Conservation (phyloP, 805 yeast species). For the Candida maesae region DNA sequence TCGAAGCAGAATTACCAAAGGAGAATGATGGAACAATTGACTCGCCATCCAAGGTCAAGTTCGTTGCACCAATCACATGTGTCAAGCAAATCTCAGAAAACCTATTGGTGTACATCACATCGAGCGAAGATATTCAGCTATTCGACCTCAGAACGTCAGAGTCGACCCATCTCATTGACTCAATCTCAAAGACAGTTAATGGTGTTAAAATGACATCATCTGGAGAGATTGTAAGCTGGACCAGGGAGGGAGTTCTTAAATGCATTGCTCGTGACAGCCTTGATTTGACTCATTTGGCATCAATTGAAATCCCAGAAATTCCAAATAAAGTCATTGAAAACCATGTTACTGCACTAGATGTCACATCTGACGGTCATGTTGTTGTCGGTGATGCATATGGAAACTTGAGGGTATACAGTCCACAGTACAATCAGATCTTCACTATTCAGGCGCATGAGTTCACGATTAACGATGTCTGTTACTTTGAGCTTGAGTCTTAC, state of each 20-base stretch:
- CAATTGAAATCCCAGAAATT: slow-evolving; percentile 22
- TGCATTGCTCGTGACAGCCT: slow-evolving; percentile 21
- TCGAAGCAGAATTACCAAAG: slow-evolving; percentile 27
- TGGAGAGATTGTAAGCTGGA: slow-evolving; percentile 37
- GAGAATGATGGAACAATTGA: slow-evolving; percentile 32
- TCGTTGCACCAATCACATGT: slow-evolving; percentile 18
- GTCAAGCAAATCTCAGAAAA: slow-evolving; percentile 26
- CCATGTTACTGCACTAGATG: slow-evolving; percentile 39
- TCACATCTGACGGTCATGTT: slow-evolving; percentile 26
- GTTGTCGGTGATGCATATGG: slow-evolving; percentile 52
- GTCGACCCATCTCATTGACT: slow-evolving; percentile 29
- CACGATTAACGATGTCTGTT: slow-evolving; percentile 42
- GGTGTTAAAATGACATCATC: slow-evolving; percentile 37
- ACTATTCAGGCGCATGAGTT: slow-evolving; percentile 48
- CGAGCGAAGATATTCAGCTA: slow-evolving; percentile 35
- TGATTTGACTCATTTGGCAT: slow-evolving; percentile 8
- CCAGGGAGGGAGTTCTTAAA: slow-evolving; percentile 39
- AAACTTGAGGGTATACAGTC: slow-evolving; percentile 27
- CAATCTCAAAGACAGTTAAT: slow-evolving; percentile 35
- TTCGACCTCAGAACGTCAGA: slow-evolving; percentile 19
- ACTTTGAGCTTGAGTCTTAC: slow-evolving; percentile 28
- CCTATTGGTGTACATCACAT: slow-evolving; percentile 32
- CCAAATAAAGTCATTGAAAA: slow-evolving; percentile 36
- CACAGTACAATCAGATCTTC: slow-evolving; percentile 20
- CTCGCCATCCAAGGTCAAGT: slow-evolving; percentile 26